phyloP scores from a whole-genome alignment of 805 yeast genomes.

The Myxozyma udenii region DNA sequence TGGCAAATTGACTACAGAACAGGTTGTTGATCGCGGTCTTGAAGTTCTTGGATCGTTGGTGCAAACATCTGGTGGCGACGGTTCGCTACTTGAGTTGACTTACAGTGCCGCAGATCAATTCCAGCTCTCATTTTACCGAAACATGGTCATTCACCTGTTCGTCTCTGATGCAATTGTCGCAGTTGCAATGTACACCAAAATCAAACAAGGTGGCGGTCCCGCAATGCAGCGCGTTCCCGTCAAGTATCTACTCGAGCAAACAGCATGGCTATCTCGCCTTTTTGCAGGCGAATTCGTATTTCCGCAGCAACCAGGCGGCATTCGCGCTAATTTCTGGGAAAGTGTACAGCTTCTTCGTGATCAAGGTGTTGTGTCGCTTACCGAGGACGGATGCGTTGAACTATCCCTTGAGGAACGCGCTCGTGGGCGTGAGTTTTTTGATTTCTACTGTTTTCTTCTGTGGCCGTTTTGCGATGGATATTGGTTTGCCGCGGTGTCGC shows the following conservation, averaged over 20 bases:
- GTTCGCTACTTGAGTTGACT: slow-evolving; percentile 40
- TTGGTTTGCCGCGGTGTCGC: slow-evolving; percentile 42
- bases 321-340: slow-evolving; percentile 36
- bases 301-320: slow-evolving; percentile 37
- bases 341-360: slow-evolving; percentile 35
- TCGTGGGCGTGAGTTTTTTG: slow-evolving; percentile 38
- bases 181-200: slow-evolving; percentile 40
- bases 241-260: slow-evolving; percentile 35
- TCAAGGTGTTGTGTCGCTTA: slow-evolving; percentile 35
- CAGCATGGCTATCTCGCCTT: slow-evolving; percentile 39
- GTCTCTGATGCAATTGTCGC: slow-evolving; percentile 51
- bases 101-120: slow-evolving; percentile 48
- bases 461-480: slow-evolving; percentile 48
- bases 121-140: slow-evolving; percentile 57
- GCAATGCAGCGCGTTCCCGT: slow-evolving; percentile 31
- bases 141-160: slow-evolving; percentile 54
- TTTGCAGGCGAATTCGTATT: slow-evolving; percentile 44
- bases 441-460: slow-evolving; percentile 43
- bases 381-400: slow-evolving; percentile 29
- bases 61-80: slow-evolving; percentile 28
- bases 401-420: slow-evolving; percentile 29
- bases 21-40: slow-evolving; percentile 41
- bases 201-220: slow-evolving; percentile 33
- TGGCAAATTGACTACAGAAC: slow-evolving; percentile 34
- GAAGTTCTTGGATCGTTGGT: slow-evolving; percentile 43